Evolutionary conservation across 2,329 filamentous ascomycete species (phyloP), one percentile per base, ranked within the genome.

Genomic region (Ophiosphaerella narmari): DNA sequence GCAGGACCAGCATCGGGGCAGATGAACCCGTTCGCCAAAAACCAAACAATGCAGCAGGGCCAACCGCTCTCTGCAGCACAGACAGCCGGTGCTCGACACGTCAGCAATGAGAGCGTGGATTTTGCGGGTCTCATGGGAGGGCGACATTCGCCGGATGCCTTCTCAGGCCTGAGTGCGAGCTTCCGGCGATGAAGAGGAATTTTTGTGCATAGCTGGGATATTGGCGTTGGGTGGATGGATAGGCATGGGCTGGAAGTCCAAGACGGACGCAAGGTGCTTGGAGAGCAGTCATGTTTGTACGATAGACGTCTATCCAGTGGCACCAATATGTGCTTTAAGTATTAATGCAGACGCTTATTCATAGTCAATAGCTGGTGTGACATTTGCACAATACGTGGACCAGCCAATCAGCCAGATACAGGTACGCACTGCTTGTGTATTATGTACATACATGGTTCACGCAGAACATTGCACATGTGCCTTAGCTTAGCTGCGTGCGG

Each of bases 71-170:
- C 46, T 55, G 59, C 59, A 21, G 54, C 53, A n/a, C 65, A 66
- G 31, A 59, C 54, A 2, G 59, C 58, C 48, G 47, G 55, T 13
- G 24, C 63, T 5, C 58, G 82, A 65, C 73, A 83, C 75, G 71
- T 75, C 13, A 91, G 87, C 63, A 82, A 88, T 41, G 89, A 91
- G 66, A 91, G 88, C 70, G 83, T 90, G 69, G 77, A 79, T 52
- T 80, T 80, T 53, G 83, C 79, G 47, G 80, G 85, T 58, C 82
- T 88, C 35, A 78, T 84, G 70, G 82, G 62, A 61, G 89, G 89
- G 8, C 78, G 89, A 36, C 88, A 91, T 66, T 91, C 88, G 62
- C 89, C 89, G 3, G 89, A 92, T 72, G 89, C 89, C 12, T 92
- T 91, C 78, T 85, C 88, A 2, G 89, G 86, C 43, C 76, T 92